Base-by-base conservation (phyloP, 192 early-diverging fungal genomes). In the Dispira simplex region DNA sequence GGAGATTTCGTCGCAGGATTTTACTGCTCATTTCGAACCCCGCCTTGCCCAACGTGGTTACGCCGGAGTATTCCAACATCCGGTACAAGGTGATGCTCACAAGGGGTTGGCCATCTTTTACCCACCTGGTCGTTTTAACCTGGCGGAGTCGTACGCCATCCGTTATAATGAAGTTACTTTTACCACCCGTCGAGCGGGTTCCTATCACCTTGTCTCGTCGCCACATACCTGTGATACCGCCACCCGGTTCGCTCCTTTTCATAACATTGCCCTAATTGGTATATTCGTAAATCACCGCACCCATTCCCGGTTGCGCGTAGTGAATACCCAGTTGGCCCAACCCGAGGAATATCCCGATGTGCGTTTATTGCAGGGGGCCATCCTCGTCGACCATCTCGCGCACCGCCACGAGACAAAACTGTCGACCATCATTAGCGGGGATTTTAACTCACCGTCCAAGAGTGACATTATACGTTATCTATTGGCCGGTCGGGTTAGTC, bases 81-180 rank as follows among this genome's bases (percentile, higher is more conserved):
- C 59, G 8, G 18, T 18, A 11, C 25, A 58, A n/a, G 56, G 25
- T 11, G 18, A 21, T 18, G n/a, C 44, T 0, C n/a, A 25, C 44
- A 16, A n/a, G 12, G 59, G 59, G n/a, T 18, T 25, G 6, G 59
- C 59, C 59, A 45, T 62, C n/a, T 62, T 62, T 62, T 62, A 45
- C 44, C 59, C 44, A 14, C 28, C 59, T 4, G 43, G 18, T 44
- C 59, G 43, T 16, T 62, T 62, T n/a, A 45, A 62, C 12, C 59
- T 62, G 44, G 44, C 43, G n/a, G 59, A 62, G n/a, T 62, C 59
- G 2, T 62, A 62, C 28, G 59, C 59, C 28, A 62, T 62, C 18
- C 59, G 59, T 20, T 62, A 32, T 18, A 62, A 62, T 25, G 59
- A 62, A 45, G 59, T 45, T 25, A n/a, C 16, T 16, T 44, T 62